These are phyloP conservation scores for Coniochaeta sp. DNA, from an alignment of 2,329 filamentous ascomycete species.

Conservation along the genomic window DNA sequence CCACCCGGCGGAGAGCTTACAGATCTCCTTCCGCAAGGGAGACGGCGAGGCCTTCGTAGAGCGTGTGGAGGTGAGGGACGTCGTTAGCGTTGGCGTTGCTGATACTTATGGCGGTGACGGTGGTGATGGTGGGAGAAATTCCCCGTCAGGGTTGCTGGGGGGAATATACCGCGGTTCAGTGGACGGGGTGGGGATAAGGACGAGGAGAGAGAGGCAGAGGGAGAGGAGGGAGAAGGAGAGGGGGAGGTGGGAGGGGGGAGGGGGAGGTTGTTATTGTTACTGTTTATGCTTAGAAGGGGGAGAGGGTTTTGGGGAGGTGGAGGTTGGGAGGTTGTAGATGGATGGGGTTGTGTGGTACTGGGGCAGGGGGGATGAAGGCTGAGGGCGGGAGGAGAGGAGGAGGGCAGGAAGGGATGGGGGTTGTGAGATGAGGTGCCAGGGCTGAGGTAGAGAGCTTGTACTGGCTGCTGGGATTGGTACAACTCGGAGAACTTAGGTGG, in stretches of 20 bases:
- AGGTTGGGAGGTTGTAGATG: constrained; percentile 10
- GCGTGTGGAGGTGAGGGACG: background rate
- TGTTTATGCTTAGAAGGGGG: constrained; percentile 12
- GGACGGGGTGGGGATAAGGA: background rate
- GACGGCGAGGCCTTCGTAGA: background rate
- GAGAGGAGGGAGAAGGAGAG: too few relatives aligned
- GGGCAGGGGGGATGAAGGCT: background rate
- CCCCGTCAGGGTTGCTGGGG: background rate
- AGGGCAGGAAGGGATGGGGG: too few relatives aligned
- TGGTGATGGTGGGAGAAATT: background rate
- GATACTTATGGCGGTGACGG: too few relatives aligned
- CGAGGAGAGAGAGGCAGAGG: too few relatives aligned
- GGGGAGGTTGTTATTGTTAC: constrained; percentile 6
- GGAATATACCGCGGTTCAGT: background rate
- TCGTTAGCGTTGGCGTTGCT: too few relatives aligned
- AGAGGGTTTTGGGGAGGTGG: constrained; percentile 9
- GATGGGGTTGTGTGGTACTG: background rate
- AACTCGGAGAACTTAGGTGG: too few relatives aligned
- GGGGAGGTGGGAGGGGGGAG: background rate
- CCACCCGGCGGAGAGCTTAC: background rate
- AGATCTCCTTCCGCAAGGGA: background rate
- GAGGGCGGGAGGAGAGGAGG: too few relatives aligned
- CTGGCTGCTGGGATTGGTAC: too few relatives aligned
- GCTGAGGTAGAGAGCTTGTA: too few relatives aligned
- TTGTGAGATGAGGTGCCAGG: too few relatives aligned